Conservation (phyloP, 1,139 yeast species). For the Suhomyces bokatorum region DNA sequence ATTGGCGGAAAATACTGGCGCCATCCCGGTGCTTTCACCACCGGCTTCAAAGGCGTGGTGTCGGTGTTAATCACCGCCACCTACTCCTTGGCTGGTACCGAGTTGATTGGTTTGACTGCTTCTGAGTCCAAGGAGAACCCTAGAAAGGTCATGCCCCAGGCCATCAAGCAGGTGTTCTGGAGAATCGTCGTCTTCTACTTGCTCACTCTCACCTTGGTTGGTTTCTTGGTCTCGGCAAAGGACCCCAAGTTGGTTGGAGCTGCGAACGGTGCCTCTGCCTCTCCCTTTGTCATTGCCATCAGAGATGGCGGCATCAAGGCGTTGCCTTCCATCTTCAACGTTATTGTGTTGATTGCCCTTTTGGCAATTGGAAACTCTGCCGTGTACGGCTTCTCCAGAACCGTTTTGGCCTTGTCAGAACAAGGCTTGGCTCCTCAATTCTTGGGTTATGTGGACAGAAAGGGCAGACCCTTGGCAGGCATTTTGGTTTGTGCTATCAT, state of each 20-base stretch:
- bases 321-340: conserved; percentile 47
- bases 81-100: conserved; percentile 48
- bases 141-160: conserved; percentile 39
- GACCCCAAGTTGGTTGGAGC: conserved; percentile 15
- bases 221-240: conserved; percentile 40
- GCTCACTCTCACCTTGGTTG: conserved; percentile 42
- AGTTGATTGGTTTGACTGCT: conserved; percentile 43
- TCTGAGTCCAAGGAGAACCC: conserved; percentile 42
- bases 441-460: conserved; percentile 39
- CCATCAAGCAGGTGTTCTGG: conserved; percentile 47
- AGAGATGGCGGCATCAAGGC: conserved; percentile 50
- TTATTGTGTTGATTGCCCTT: conserved; percentile 41
- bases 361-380: conserved; percentile 48
- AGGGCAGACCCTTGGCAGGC: conserved; percentile 46
- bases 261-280: conserved; percentile 34
- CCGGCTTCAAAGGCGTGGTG: conserved; percentile 57
- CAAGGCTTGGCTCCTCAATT: conserved; percentile 43
- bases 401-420: conserved; percentile 41
- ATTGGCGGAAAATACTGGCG: conserved; percentile 60
- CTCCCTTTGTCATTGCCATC: conserved; percentile 63
- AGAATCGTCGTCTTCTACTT: conserved; percentile 43
- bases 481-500: conserved; percentile 33
- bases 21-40: conserved; percentile 63
- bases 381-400: conserved; percentile 46
- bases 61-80: conserved; percentile 45